Percentiles rank a stretch among this genome's conserved stretches.
These are phyloP conservation scores for Fusarium sarcochroum DNA, from an alignment of 2,329 filamentous ascomycete genomes.

Conservation along the genomic window DNA sequence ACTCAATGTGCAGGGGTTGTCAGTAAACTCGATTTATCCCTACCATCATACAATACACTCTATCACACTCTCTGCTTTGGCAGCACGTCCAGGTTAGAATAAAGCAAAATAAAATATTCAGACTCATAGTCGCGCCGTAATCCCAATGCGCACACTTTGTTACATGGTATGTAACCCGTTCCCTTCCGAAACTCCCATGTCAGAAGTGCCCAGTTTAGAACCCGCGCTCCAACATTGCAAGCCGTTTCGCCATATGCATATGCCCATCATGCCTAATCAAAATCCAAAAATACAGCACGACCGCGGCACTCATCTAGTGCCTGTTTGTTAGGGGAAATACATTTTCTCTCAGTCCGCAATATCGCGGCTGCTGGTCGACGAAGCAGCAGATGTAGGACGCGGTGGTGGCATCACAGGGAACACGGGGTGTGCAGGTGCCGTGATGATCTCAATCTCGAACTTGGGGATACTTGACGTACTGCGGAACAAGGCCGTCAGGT, in stretches of 20 bases:
- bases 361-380: slow-evolving; percentile 23
- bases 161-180: neutral
- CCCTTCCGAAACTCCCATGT: slow-evolving; percentile 15
- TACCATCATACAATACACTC: neutral
- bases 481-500: slow-evolving; percentile 45
- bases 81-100: neutral
- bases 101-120: neutral
- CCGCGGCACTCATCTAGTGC: neutral
- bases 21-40: neutral
- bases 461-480: slow-evolving; percentile 38
- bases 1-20: neutral
- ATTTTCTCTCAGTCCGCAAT: slow-evolving; percentile 20
- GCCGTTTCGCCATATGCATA: slow-evolving; percentile 11
- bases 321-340: neutral
- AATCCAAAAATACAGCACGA: neutral
- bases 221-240: neutral
- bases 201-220: neutral
- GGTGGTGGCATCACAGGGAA: slow-evolving; percentile 34
- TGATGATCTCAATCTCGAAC: slow-evolving; percentile 42
- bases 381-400: slow-evolving; percentile 32
- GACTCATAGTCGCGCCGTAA: neutral
- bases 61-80: neutral
- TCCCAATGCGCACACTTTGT: slow-evolving; percentile 4
- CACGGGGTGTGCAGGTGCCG: slow-evolving; percentile 2
- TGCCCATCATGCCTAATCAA: neutral